Conservation (phyloP, 805 yeast genomes). For the Metschnikowia gelsemii region DNA sequence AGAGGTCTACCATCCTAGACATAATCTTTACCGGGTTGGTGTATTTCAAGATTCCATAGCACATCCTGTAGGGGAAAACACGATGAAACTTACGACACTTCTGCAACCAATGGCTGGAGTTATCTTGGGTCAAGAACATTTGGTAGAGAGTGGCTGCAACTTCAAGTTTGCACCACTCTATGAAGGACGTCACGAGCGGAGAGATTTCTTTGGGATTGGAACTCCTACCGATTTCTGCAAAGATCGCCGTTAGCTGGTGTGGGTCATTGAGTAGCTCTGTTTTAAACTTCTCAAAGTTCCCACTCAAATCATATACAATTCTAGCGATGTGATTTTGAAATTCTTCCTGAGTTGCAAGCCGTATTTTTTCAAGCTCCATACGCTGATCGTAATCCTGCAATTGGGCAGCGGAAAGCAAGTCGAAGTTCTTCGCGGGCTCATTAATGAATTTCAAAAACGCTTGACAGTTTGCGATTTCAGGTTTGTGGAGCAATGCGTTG, state of each 20-base stretch:
- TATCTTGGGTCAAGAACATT: conserved; percentile 75
- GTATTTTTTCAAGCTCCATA: conserved; percentile 55
- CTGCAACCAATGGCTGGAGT: conserved; percentile 69
- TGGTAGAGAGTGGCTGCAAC: conserved; percentile 83
- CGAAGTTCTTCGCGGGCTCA: conserved; percentile 27
- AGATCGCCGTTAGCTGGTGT: conserved; percentile 57
- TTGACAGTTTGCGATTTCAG: conserved; percentile 54
- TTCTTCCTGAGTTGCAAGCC: conserved; percentile 58
- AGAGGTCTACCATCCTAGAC: conserved; percentile 74
- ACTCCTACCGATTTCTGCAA: conserved; percentile 63
- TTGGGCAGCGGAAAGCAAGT: conserved; percentile 42
- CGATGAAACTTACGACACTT: conserved; percentile 72
- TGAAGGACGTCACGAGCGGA: conserved; percentile 63
- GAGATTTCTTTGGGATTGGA: conserved; percentile 56
- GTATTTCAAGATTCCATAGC: conserved; percentile 72
- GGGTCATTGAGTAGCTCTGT: conserved; percentile 48
- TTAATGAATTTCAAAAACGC: conserved; percentile 32
- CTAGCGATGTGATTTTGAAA: conserved; percentile 70
- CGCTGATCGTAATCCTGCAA: conserved; percentile 57
- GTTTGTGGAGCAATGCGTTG: conserved; percentile 48
- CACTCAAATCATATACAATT: conserved; percentile 53
- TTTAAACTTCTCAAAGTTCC: conserved; percentile 60
- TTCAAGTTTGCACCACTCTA: conserved; percentile 82
- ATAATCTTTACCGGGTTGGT: conserved; percentile 87
- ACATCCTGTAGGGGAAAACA: conserved; percentile 75